These are phyloP conservation scores for Anacardium occidentale DNA, from an alignment of 345 rosid genomes.

Conservation along the genomic window DNA sequence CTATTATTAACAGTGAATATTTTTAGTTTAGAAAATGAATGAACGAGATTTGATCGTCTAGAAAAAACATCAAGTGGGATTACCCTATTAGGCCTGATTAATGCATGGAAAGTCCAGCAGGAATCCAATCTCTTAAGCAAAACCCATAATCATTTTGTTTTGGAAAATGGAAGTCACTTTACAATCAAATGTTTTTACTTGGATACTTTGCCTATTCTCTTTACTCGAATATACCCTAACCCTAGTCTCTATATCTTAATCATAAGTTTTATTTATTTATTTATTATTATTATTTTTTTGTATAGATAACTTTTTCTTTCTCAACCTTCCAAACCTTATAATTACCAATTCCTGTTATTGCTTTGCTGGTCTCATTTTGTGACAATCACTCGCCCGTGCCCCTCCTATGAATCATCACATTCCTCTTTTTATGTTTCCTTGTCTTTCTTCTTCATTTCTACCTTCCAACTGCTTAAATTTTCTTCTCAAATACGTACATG, in stretches of 20 bases:
- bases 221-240: conserved; percentile 19
- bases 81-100: no score
- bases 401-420: conserved; percentile 31
- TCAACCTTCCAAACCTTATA: conserved; percentile 43
- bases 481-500: background rate
- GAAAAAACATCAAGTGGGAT: no score
- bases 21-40: no score
- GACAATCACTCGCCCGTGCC: conserved; percentile 35
- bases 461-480: conserved; percentile 4
- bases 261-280: conserved; percentile 25
- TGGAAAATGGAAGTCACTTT: conserved; percentile 43
- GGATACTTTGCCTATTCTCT: conserved; percentile 31
- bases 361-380: conserved; percentile 18
- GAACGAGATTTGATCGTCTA: no score
- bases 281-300: no score
- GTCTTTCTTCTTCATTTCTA: background rate
- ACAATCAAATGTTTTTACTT: conserved; percentile 24
- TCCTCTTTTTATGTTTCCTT: conserved; percentile 9
- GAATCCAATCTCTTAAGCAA: conserved; percentile 38
- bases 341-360: conserved; percentile 28
- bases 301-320: conserved; percentile 25
- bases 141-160: conserved; percentile 49
- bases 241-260: conserved; percentile 47
- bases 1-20: no score
- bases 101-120: conserved; percentile 27